Evolutionary conservation across 352 stramenopile species (phyloP).

Genomic region (Thalassiosira exigua): DNA sequence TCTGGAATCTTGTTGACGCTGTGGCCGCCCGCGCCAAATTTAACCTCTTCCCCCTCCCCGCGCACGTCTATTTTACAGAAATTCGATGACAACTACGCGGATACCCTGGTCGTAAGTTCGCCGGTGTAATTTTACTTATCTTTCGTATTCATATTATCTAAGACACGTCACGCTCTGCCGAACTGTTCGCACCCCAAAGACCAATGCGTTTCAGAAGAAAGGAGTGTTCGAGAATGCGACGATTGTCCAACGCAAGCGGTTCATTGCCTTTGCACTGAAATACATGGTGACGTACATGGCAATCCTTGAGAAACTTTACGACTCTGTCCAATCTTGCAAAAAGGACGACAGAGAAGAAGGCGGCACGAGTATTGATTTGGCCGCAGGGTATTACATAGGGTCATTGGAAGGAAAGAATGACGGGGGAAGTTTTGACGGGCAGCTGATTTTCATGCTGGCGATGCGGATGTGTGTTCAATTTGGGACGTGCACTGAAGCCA

Average conservation of each 20-base stretch:
- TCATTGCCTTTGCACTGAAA: conserved; percentile 66
- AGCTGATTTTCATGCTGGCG: conserved; percentile 72
- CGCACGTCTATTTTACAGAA: too few relatives aligned
- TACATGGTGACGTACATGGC: conserved; percentile 81
- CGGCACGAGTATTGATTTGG: conserved; percentile 55
- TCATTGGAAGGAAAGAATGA: conserved; percentile 71
- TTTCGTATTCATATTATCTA: conserved; percentile 12
- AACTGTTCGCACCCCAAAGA: conserved; percentile 9
- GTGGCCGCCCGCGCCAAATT: too few relatives aligned
- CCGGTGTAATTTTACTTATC: background rate
- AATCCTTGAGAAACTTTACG: conserved; percentile 72
- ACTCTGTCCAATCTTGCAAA: conserved; percentile 67
- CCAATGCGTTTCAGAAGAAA: conserved; percentile 46
- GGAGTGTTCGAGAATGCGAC: conserved; percentile 44
- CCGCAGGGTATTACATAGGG: conserved; percentile 73
- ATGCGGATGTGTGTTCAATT: conserved; percentile 81
- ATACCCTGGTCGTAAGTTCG: conserved; percentile 71
- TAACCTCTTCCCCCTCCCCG: too few relatives aligned
- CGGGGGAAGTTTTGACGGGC: conserved; percentile 67
- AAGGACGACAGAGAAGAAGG: conserved; percentile 24
- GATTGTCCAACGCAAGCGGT: conserved; percentile 58
- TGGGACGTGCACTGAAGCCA: conserved; percentile 64
- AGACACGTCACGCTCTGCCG: too few relatives aligned
- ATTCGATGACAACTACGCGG: conserved; percentile 68
- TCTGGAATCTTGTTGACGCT: too few relatives aligned